phyloP scores from a whole-genome alignment of 75 land plant species.

The Pinus albicaulis region DNA sequence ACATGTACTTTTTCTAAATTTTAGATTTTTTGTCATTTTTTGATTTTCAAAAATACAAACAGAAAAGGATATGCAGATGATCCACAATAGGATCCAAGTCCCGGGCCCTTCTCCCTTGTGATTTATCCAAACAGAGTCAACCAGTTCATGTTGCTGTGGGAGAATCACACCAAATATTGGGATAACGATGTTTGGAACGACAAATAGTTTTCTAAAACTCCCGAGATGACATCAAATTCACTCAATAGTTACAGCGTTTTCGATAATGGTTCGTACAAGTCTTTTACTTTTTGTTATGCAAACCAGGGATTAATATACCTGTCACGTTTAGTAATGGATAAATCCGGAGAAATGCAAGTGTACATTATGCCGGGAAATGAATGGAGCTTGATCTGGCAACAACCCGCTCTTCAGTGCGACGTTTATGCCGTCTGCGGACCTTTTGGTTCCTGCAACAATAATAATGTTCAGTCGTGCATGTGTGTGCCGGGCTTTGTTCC shows the following conservation, averaged over 20 bases:
- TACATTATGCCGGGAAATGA: neutral
- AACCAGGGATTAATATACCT: neutral
- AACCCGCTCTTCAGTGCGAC: neutral
- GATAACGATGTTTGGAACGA: too few relatives aligned
- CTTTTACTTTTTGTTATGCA: neutral
- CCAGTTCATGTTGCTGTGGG: neutral
- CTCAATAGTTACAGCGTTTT: neutral
- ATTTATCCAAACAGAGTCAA: conserved; percentile 1
- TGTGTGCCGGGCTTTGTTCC: neutral
- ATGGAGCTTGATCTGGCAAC: neutral
- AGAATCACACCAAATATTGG: too few relatives aligned
- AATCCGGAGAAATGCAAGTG: neutral
- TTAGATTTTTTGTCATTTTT: too few relatives aligned
- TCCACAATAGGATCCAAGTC: too few relatives aligned
- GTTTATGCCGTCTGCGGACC: neutral
- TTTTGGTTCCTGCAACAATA: neutral
- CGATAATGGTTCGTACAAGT: neutral
- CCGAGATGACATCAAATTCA: neutral
- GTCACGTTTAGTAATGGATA: neutral
- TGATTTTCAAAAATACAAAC: too few relatives aligned
- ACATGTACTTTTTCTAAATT: too few relatives aligned
- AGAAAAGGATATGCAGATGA: too few relatives aligned
- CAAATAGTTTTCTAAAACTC: neutral
- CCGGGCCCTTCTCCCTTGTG: neutral
- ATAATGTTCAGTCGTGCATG: neutral